phyloP scores from a whole-genome alignment of 306 rosid species.

The Quercus variabilis region DNA sequence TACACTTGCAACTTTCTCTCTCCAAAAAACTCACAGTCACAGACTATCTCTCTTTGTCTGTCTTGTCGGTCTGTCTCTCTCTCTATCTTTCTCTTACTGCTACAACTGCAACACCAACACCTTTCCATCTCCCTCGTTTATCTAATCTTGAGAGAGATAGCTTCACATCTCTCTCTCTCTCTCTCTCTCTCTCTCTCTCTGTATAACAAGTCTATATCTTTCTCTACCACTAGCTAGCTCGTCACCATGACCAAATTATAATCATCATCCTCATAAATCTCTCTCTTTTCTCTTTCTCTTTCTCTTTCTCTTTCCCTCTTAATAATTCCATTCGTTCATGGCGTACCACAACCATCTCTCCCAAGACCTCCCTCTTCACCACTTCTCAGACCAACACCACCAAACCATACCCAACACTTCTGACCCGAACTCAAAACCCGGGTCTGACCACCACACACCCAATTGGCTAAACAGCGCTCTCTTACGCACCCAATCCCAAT shows the following conservation, averaged over 20 bases:
- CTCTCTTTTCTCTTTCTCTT: not conserved
- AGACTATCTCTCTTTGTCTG: constrained; percentile 10
- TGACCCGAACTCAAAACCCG: constrained; percentile 44
- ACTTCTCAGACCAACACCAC: constrained; percentile 56
- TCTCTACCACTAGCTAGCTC: not conserved
- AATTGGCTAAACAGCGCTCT: constrained; percentile 99
- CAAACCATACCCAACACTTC: constrained; percentile 29
- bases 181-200: not conserved
- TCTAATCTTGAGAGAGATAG: no score
- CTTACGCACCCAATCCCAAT: constrained; percentile 58
- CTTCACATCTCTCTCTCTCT: not conserved
- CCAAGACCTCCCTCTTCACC: constrained; percentile 74
- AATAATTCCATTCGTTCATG: constrained; percentile 30
- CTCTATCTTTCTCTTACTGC: not conserved
- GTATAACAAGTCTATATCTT: no score
- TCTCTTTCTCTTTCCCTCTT: not conserved
- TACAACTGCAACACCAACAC: no score
- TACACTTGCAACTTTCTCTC: not conserved
- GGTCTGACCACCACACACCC: constrained; percentile 59
- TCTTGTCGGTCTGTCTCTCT: not conserved
- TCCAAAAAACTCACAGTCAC: constrained; percentile 13
- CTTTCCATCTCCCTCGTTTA: no score
- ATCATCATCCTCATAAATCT: not conserved
- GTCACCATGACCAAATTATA: constrained; percentile 13
- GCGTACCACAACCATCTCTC: constrained; percentile 77